Base-by-base conservation (phyloP, 768 basidiomycete genomes). In the Boletus vermiculosoides region DNA sequence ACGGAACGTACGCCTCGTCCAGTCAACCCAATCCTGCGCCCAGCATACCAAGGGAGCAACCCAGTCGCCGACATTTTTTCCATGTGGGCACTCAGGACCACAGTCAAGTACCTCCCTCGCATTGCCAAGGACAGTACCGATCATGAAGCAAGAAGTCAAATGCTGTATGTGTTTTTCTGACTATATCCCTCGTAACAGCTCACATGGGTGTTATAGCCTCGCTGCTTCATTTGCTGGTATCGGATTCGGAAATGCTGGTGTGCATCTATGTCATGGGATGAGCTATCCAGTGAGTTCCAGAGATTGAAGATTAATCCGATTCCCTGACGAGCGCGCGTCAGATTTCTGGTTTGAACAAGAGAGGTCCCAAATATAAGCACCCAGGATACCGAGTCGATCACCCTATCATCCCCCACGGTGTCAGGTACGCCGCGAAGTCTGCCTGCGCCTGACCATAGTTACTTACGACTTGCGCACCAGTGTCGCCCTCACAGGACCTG, bases 51-150 rank as follows among this genome's bases (percentile, higher is more conserved):
- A 72, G 94, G 93, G 57, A 88, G 89, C 68, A 96, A 96, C 67
- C 92, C 91, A 5, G 89, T 98, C 47, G 93, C 94, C 2, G 96
- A 98, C 67, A 91, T 98, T 46, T 98, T 98, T 76, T 92, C 92
- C 18, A 77, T 88, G 54, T 98, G 96, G 95, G 95, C 96, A 2
- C 77, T 98, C 56, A 82, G 85, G 64, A 89, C 92, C 15, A 91
- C 94, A 0, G 88, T 98, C 44, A 84, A 92, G 69, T 87, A 92
- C 66, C 82, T 98, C 20, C 96, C 95, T 15, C 83, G 90, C 23
- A 84, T 98, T 42, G 87, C 91, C 1, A 89, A 85, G 67, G 82
- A 96, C 67, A 80, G 73, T 15, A 81, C 85, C 46, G 92, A 98
- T 69, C 74, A 79, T 16, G 92, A 96, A 69, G 93, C 96, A 11